Evolutionary conservation across 2,329 filamentous ascomycete species (phyloP).

Genomic region (Coniochaeta prunicola): DNA sequence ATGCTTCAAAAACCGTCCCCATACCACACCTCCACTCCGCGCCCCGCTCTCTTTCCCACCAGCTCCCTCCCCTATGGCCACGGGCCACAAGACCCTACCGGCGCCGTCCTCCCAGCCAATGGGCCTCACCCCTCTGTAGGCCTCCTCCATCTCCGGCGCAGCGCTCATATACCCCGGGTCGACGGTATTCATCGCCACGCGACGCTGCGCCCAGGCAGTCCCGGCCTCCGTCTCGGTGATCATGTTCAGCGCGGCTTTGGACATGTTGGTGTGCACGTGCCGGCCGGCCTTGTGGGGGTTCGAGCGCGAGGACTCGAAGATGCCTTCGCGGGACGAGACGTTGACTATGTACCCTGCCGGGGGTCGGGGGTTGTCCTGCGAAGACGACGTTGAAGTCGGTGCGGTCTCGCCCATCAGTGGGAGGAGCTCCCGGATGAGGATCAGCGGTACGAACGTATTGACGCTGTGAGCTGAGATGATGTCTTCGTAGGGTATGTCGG

Average conservation of each 20-base stretch:
- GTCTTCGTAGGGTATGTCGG: slow-evolving; percentile 29
- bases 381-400: neutral
- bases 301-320: slow-evolving; percentile 17
- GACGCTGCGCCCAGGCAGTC: slow-evolving; percentile 18
- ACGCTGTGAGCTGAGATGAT: slow-evolving; percentile 27
- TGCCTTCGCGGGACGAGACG: slow-evolving; percentile 27
- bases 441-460: slow-evolving; percentile 29
- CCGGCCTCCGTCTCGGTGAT: slow-evolving; percentile 29
- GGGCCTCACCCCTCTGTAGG: slow-evolving; percentile 18
- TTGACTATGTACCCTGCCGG: slow-evolving; percentile 21
- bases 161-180: slow-evolving; percentile 30
- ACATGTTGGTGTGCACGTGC: slow-evolving; percentile 32
- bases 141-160: slow-evolving; percentile 20
- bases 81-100: slow-evolving; percentile 25
- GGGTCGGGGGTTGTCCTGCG: neutral
- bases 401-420: slow-evolving; percentile 17
- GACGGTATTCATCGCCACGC: slow-evolving; percentile 28
- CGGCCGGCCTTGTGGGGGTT: slow-evolving; percentile 19
- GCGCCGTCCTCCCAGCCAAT: slow-evolving; percentile 30
- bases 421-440: slow-evolving; percentile 27
- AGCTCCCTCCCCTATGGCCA: slow-evolving; percentile 13
- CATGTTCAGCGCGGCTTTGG: slow-evolving; percentile 32
- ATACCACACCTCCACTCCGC: slow-evolving; percentile 3
- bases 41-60: neutral
- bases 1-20: slow-evolving; percentile 10